A percentile compares a stretch with the other conserved stretches of the same genome.
Conservation (phyloP, 441 rosid genomes). For the Croton setiger region DNA sequence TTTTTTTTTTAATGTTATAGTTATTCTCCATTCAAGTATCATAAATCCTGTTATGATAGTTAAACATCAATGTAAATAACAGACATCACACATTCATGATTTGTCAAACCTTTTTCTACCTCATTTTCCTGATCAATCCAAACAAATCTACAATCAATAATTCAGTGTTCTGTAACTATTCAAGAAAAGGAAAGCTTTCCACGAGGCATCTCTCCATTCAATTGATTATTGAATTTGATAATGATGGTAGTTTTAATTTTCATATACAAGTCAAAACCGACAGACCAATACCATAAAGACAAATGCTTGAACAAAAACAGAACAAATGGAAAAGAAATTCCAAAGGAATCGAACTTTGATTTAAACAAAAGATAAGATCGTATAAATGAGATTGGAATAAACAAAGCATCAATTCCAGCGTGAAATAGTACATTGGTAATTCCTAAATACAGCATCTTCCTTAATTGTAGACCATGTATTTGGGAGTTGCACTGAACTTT, state of each 20-base stretch:
- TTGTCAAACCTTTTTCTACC: neutral
- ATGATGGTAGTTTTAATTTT: neutral
- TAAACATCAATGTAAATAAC: neutral
- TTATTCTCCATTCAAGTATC: neutral
- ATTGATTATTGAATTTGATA: neutral
- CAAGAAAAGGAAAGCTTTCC: too few relatives aligned
- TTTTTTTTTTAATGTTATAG: neutral
- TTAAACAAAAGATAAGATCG: neutral
- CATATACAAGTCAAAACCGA: neutral
- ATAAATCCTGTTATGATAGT: neutral
- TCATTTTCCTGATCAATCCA: neutral
- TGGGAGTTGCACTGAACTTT: conserved; percentile 94
- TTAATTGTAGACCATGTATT: conserved; percentile 93
- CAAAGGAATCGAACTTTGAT: neutral
- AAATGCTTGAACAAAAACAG: neutral
- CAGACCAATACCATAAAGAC: neutral
- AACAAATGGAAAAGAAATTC: conserved; percentile 1
- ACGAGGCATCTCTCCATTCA: too few relatives aligned
- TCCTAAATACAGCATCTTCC: neutral
- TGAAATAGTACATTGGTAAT: neutral
- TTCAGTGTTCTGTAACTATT: neutral
- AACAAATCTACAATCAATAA: neutral
- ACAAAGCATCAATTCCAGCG: neutral
- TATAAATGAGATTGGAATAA: neutral
- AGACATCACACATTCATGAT: neutral